Percentiles rank a stretch among this genome's conserved stretches.
Evolutionary conservation across 2,329 filamentous ascomycete species (phyloP).

Genomic region (Penicillium olsonii): DNA sequence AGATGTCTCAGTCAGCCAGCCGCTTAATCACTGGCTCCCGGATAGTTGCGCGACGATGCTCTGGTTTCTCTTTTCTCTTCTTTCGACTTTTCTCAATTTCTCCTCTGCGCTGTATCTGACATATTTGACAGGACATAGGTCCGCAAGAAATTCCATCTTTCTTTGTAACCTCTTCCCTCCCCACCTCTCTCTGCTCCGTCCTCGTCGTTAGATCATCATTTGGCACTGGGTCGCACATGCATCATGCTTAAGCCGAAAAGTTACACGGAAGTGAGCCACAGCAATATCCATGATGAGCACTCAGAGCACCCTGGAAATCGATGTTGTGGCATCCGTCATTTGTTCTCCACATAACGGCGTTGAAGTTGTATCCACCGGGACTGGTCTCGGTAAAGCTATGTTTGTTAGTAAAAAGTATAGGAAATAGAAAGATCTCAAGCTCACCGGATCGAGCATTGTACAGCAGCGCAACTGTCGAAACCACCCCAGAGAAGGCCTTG

Average conservation of each 20-base stretch:
- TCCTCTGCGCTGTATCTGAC: too few relatives aligned
- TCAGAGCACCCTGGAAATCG: slow-evolving; percentile 8
- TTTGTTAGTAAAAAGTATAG: background rate
- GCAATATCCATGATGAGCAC: slow-evolving; percentile 8
- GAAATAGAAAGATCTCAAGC: background rate
- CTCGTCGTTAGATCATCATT: too few relatives aligned
- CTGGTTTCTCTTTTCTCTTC: too few relatives aligned
- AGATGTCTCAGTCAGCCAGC: too few relatives aligned
- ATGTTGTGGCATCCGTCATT: slow-evolving; percentile 13
- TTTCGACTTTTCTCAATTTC: too few relatives aligned
- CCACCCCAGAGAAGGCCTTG: slow-evolving; percentile 6
- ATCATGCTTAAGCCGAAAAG: slow-evolving; percentile 5
- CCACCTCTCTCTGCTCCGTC: too few relatives aligned
- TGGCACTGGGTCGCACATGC: too few relatives aligned
- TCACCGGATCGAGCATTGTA: slow-evolving; percentile 6
- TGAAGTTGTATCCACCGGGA: slow-evolving; percentile 7
- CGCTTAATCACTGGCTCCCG: too few relatives aligned
- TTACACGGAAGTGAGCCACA: slow-evolving; percentile 14
- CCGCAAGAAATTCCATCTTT: too few relatives aligned
- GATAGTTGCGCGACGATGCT: too few relatives aligned
- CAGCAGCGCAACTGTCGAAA: slow-evolving; percentile 2
- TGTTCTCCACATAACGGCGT: slow-evolving; percentile 6
- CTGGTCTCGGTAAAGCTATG: background rate
- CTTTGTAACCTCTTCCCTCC: too few relatives aligned
- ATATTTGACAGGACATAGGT: too few relatives aligned